Evolutionary conservation across 208 protist genomes (phyloP).

Genomic region (Trypanosoma caninum): DNA sequence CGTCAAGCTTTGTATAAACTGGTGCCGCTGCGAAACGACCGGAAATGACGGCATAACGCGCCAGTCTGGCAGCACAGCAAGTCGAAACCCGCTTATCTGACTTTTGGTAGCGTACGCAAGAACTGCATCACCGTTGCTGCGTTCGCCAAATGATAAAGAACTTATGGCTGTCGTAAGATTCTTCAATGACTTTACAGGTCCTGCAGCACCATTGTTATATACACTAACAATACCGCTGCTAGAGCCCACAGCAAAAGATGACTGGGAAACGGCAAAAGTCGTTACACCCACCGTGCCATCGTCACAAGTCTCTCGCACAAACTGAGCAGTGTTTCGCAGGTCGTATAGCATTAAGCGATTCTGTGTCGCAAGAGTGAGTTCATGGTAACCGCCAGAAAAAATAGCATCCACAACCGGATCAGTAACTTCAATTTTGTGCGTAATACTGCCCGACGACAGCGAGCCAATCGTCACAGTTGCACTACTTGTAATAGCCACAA

Average conservation of each 20-base stretch:
- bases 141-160: conserved; percentile 47
- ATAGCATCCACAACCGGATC: conserved; percentile 41
- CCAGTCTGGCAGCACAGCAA: conserved; percentile 61
- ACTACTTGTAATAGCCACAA: conserved; percentile 54
- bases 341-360: conserved; percentile 74
- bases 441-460: conserved; percentile 62
- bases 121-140: conserved; percentile 50
- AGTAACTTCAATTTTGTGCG: conserved; percentile 43
- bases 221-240: conserved; percentile 74
- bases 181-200: conserved; percentile 47
- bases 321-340: conserved; percentile 62
- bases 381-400: conserved; percentile 44
- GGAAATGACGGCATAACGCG: conserved; percentile 81
- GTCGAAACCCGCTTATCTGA: conserved; percentile 80
- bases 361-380: conserved; percentile 60
- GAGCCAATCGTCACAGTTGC: conserved; percentile 60
- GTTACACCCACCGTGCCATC: conserved; percentile 63
- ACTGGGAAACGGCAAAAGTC: conserved; percentile 35
- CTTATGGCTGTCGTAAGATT: conserved; percentile 76
- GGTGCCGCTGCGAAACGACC: conserved; percentile 51
- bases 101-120: conserved; percentile 59
- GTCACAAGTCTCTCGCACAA: conserved; percentile 53
- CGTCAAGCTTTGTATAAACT: conserved; percentile 67
- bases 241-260: conserved; percentile 55
- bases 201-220: conserved; percentile 31